These are phyloP conservation scores for Polytolypa hystricis DNA, from an alignment of 2,329 filamentous ascomycete genomes.

Conservation along the genomic window DNA sequence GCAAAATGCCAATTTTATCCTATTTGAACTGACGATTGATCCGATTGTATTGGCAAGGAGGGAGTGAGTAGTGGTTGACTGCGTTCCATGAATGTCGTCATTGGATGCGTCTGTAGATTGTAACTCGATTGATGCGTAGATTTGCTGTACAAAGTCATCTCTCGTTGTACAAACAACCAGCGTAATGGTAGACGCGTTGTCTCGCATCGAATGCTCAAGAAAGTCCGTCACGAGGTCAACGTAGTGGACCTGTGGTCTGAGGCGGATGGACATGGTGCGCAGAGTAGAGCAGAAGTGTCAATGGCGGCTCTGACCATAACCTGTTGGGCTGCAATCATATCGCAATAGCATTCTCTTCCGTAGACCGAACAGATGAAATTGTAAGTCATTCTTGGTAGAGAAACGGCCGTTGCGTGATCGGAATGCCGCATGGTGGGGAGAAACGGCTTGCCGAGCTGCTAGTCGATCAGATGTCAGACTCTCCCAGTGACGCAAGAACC, in stretches of 20 bases:
- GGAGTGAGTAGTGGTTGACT: conserved; percentile 3
- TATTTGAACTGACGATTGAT: conserved; percentile 56
- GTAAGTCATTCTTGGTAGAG: no score
- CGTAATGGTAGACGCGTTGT: conserved; percentile 48
- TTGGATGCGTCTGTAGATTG: conserved; percentile 5
- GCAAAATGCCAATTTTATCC: conserved; percentile 60
- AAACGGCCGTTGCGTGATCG: no score
- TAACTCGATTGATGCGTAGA: conserved; percentile 40
- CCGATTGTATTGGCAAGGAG: conserved; percentile 56
- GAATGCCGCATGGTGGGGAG: no score
- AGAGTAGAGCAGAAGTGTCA: no score
- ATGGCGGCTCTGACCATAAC: no score
- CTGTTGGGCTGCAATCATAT: no score
- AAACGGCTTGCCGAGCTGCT: no score
- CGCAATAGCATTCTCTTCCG: no score
- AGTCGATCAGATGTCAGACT: no score
- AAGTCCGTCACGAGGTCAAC: conserved; percentile 44
- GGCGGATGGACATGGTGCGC: conserved; percentile 2
- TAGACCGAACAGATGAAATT: no score
- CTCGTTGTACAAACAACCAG: conserved; percentile 61
- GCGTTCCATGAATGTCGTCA: conserved; percentile 11
- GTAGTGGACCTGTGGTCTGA: conserved; percentile 25
- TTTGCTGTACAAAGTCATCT: conserved; percentile 51
- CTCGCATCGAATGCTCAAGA: conserved; percentile 51
- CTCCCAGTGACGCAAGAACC: no score